phyloP scores from a whole-genome alignment of 2,329 filamentous ascomycete species.

The Exutisphaerella laricina region DNA sequence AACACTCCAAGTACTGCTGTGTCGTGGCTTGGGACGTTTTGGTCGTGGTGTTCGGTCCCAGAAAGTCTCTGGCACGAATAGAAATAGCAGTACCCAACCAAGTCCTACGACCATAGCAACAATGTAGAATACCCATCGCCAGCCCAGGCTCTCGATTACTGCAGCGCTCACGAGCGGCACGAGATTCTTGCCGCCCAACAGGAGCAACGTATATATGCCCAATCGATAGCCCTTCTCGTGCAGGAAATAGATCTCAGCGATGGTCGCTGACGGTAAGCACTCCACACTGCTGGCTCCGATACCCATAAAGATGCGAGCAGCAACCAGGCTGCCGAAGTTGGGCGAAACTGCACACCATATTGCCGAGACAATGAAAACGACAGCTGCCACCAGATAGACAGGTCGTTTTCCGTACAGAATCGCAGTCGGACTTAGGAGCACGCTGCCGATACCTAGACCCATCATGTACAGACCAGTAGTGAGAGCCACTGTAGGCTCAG shows the following conservation, averaged over 20 bases:
- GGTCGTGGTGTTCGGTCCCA: conserved; percentile 77
- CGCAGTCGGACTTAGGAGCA: conserved; percentile 81
- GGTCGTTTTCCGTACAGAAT: conserved; percentile 88
- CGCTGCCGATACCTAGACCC: conserved; percentile 78
- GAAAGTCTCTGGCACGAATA: conserved; percentile 92
- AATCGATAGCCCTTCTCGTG: conserved; percentile 90
- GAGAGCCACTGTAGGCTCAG: conserved; percentile 67
- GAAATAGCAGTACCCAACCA: conserved; percentile 66
- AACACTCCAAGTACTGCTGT: conserved; percentile 21
- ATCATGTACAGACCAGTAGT: conserved; percentile 94
- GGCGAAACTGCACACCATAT: conserved; percentile 85
- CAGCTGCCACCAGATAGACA: conserved; percentile 72
- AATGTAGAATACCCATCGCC: conserved; percentile 62
- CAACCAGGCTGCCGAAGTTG: conserved; percentile 69
- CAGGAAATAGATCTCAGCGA: conserved; percentile 93
- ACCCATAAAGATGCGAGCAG: conserved; percentile 82
- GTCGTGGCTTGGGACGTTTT: conserved; percentile 28
- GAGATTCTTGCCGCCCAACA: conserved; percentile 80
- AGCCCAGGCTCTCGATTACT: conserved; percentile 69
- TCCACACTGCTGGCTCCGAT: conserved; percentile 85
- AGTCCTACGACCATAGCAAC: conserved; percentile 74
- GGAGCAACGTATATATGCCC: conserved; percentile 83
- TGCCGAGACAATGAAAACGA: conserved; percentile 70
- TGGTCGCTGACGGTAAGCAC: conserved; percentile 85
- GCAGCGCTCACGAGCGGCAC: conserved; percentile 80